A percentile compares a stretch with the other conserved stretches of the same genome.
Conservation (phyloP, 164 flowering plant species). For the Chloranthus sessilifolius region DNA sequence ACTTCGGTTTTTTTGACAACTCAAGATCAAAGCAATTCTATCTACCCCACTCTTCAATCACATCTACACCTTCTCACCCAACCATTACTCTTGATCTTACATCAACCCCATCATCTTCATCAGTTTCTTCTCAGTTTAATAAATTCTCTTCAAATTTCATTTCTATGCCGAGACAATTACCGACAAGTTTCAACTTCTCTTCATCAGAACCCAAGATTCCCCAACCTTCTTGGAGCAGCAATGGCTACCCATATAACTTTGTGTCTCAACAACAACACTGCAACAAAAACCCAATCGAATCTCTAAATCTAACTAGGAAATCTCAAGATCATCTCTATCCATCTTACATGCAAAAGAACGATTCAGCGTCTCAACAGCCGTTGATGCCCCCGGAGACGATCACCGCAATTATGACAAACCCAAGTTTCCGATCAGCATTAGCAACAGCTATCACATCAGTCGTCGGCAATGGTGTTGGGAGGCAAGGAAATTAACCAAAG, state of each 20-base stretch:
- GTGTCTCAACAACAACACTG: slow-evolving; percentile 30
- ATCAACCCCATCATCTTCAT: slow-evolving; percentile 27
- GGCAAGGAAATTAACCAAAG: slow-evolving; percentile 6
- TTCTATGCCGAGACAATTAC: slow-evolving; percentile 28
- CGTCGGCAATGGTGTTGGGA: slow-evolving; percentile 33
- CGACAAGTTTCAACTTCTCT: slow-evolving; percentile 59
- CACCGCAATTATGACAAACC: slow-evolving; percentile 75
- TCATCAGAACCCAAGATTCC: slow-evolving; percentile 40
- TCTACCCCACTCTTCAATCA: slow-evolving; percentile 45
- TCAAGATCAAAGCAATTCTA: slow-evolving; percentile 50
- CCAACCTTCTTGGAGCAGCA: slow-evolving; percentile 40
- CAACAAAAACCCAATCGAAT: no score
- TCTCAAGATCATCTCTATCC: slow-evolving; percentile 42
- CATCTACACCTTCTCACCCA: slow-evolving; percentile 54
- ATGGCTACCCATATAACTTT: slow-evolving; percentile 27
- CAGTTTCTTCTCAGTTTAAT: slow-evolving; percentile 36
- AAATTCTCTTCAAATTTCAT: slow-evolving; percentile 25
- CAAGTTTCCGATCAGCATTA: slow-evolving; percentile 73
- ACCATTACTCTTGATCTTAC: slow-evolving; percentile 93
- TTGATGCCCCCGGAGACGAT: slow-evolving; percentile 35
- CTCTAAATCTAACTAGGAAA: no score
- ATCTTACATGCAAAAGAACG: slow-evolving; percentile 33
- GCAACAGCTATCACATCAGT: slow-evolving; percentile 74
- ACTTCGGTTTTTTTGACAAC: slow-evolving; percentile 45
- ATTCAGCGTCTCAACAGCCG: slow-evolving; percentile 14